phyloP scores from a whole-genome alignment of 2,329 filamentous ascomycete genomes.

The Gaeumannomyces tritici region DNA sequence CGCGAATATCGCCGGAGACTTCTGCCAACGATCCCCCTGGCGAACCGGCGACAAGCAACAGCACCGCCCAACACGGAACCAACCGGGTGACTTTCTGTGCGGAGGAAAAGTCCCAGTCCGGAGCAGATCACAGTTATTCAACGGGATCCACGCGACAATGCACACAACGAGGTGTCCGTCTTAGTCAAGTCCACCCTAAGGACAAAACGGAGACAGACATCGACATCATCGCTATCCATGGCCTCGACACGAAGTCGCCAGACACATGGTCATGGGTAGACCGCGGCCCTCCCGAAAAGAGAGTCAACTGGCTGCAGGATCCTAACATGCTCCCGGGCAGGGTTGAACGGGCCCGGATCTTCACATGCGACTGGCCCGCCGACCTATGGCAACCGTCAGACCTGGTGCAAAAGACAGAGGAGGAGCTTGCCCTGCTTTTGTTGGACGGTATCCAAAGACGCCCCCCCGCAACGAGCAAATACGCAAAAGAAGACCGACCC shows the following conservation, averaged over 20 bases:
- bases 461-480: neutral
- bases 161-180: conserved; percentile 1
- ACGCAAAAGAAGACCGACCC: conserved; percentile 7
- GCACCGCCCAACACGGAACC: neutral
- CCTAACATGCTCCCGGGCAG: conserved; percentile 14
- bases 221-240: conserved; percentile 8
- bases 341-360: conserved; percentile 13
- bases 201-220: conserved; percentile 8
- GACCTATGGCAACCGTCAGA: conserved; percentile 11
- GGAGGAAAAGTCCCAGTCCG: neutral
- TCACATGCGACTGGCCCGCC: conserved; percentile 19
- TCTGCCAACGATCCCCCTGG: too few species aligned
- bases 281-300: neutral
- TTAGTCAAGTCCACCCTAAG: conserved; percentile 6
- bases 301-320: conserved; percentile 17
- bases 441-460: conserved; percentile 14
- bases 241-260: conserved; percentile 15
- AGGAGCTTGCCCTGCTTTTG: conserved; percentile 14
- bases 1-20: too few species aligned
- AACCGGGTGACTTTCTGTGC: neutral
- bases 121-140: neutral
- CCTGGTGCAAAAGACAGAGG: conserved; percentile 9
- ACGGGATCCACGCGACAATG: neutral
- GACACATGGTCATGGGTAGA: conserved; percentile 17
- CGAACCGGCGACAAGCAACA: neutral